Conservation (phyloP, 2,329 filamentous ascomycete species). For the Drechslera avenae region DNA sequence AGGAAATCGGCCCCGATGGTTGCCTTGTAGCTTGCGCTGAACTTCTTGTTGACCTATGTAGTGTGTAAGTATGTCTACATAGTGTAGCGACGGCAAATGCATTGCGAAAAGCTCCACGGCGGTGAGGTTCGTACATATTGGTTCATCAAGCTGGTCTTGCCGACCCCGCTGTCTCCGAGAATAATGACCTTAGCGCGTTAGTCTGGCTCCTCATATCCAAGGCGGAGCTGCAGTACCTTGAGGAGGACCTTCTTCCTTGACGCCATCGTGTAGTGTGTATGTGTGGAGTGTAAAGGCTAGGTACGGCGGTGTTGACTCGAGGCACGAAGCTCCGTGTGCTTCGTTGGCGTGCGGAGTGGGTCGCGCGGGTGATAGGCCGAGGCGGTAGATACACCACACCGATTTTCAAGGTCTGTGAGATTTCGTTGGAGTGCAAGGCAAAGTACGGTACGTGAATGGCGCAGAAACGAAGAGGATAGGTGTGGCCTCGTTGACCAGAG, state of each 20-base stretch:
- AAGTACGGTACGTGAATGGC: background rate
- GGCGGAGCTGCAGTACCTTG: constrained; percentile 64
- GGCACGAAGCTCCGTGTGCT: constrained; percentile 11
- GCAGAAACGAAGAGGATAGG: constrained; percentile 12
- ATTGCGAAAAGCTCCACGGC: background rate
- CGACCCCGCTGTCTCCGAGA: constrained; percentile 96
- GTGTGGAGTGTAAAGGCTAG: constrained; percentile 10
- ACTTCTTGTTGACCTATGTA: constrained; percentile 97
- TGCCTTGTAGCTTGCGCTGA: constrained; percentile 99
- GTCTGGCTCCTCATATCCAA: background rate
- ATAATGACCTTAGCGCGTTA: constrained; percentile 80
- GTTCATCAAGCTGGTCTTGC: constrained; percentile 99
- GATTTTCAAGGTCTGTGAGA: background rate
- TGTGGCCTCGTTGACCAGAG: constrained; percentile 8
- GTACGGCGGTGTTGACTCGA: constrained; percentile 6
- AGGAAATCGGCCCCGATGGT: constrained; percentile 99
- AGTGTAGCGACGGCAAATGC: background rate
- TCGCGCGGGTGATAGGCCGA: constrained; percentile 1
- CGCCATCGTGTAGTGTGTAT: constrained; percentile 33
- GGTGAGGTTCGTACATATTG: constrained; percentile 82
- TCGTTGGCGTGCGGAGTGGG: constrained; percentile 6
- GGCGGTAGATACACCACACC: background rate
- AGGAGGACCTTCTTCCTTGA: constrained; percentile 80
- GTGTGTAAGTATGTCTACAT: constrained; percentile 15
- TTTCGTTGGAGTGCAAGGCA: background rate